Evolutionary conservation across 2,329 filamentous ascomycete species (phyloP).

Genomic region (Cercospora beticola): DNA sequence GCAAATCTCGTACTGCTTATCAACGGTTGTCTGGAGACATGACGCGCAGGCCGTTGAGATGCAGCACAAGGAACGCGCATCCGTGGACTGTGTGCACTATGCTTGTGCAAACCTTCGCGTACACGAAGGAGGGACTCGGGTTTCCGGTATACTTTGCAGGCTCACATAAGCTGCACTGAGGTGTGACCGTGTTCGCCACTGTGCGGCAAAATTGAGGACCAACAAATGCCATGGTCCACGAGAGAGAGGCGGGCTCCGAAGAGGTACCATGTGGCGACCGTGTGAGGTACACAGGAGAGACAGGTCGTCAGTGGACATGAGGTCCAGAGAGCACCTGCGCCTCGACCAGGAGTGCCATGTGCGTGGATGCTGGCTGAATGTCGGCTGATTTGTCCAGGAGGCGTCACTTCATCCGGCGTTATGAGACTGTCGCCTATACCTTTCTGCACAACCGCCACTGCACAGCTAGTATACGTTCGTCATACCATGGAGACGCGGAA

Average conservation of each 20-base stretch:
- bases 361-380: neutral
- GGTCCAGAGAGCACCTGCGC: neutral
- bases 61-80: neutral
- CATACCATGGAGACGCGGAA: neutral
- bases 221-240: neutral
- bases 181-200: neutral
- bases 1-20: neutral
- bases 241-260: neutral
- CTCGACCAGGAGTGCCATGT: neutral
- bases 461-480: neutral
- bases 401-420: neutral
- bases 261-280: neutral
- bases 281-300: neutral
- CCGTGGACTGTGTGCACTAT: neutral
- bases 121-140: neutral
- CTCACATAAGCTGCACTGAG: neutral
- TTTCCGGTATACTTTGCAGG: neutral
- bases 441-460: neutral
- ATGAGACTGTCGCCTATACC: neutral
- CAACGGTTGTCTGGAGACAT: neutral
- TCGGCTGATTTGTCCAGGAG: neutral
- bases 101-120: neutral
- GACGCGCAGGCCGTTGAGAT: slow-evolving; percentile 1
- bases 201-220: neutral
- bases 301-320: neutral